Conservation (phyloP, 2,329 filamentous ascomycete species). For the Cladobotryum protrusum region DNA sequence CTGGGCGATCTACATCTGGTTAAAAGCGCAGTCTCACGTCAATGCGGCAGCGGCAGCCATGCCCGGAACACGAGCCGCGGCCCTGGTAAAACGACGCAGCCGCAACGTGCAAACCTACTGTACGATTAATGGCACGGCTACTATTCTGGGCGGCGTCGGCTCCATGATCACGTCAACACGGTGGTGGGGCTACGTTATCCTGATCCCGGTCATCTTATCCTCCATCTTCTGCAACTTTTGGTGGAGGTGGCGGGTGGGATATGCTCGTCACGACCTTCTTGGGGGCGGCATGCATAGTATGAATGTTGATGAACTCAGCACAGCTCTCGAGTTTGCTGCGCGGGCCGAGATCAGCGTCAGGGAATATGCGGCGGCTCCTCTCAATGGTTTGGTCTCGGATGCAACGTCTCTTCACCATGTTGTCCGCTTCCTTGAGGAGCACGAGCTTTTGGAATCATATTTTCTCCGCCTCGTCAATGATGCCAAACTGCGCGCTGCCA, state of each 20-base stretch:
- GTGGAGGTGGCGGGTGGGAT: conserved; percentile 42
- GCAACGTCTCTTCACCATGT: conserved; percentile 10
- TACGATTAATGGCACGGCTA: conserved; percentile 37
- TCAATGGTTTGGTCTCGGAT: conserved; percentile 12
- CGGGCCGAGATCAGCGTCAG: conserved; percentile 10
- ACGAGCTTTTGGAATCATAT: conserved; percentile 14
- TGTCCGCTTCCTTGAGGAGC: conserved; percentile 12
- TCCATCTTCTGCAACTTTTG: conserved; percentile 42
- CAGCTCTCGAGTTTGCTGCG: conserved; percentile 17
- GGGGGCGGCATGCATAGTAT: background rate
- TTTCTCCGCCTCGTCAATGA: conserved; percentile 8
- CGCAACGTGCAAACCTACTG: conserved; percentile 39
- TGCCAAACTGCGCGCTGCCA: conserved; percentile 3
- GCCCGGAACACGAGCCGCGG: conserved; percentile 18
- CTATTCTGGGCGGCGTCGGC: conserved; percentile 41
- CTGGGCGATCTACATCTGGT: conserved; percentile 41
- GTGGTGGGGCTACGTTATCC: conserved; percentile 48
- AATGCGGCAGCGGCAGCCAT: conserved; percentile 20
- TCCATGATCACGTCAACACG: conserved; percentile 43
- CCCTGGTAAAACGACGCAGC: conserved; percentile 30
- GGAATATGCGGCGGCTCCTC: conserved; percentile 3
- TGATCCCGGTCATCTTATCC: conserved; percentile 43
- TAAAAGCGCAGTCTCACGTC: conserved; percentile 34
- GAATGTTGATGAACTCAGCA: conserved; percentile 12
- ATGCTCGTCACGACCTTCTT: conserved; percentile 20